Base-by-base conservation (phyloP, 305 asterid species). In the Rubia peregrina region DNA sequence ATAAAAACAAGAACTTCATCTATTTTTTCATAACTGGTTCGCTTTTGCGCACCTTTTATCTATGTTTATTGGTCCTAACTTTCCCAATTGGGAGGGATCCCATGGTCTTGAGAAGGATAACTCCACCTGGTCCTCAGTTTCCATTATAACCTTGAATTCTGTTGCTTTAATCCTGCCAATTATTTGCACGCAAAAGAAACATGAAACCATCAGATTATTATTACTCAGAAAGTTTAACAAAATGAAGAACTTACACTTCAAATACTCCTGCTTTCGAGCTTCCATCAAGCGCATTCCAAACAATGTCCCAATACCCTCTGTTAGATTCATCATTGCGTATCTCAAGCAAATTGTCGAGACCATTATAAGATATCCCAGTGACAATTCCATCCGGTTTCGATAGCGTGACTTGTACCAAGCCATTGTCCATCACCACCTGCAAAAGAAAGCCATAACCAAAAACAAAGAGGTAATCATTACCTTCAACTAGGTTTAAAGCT, bases 301-400 rank as follows among this genome's bases (percentile, higher is more conserved):
- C 98, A 21, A 91, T 85, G 66, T 94, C 99, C 99, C 99, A 75
- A 79, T 82, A 91, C 99, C 99, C 99, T 84, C 99, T 76, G 79
- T 91, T 88, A 41, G 69, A 73, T 81, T 94, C 98, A 9, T 83
- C 73, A 64, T 91, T 94, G 76, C 81, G 89, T 69, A 86, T 85
- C 84, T 94, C 99, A 1, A 94, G 87, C 85, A 91, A 75, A 79
- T 94, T 94, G 84, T 94, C 98, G 10, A 91, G 49, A 43, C 86
- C 90, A 26, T 87, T 83, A 63, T 91, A 94, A 51, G 83, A 66
- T 65, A 94, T 71, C 71, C 97, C 96, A 1, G 99, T 94, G 49
- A 91, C 86, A 75, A 85, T 82, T 73, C 99, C 99, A 6, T 81
- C 96, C 41, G 99, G 99, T 6, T 89, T 89, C 8, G 98, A 89